Conservation (phyloP, 2,329 filamentous ascomycete genomes). For the Lachnellula suecica region DNA sequence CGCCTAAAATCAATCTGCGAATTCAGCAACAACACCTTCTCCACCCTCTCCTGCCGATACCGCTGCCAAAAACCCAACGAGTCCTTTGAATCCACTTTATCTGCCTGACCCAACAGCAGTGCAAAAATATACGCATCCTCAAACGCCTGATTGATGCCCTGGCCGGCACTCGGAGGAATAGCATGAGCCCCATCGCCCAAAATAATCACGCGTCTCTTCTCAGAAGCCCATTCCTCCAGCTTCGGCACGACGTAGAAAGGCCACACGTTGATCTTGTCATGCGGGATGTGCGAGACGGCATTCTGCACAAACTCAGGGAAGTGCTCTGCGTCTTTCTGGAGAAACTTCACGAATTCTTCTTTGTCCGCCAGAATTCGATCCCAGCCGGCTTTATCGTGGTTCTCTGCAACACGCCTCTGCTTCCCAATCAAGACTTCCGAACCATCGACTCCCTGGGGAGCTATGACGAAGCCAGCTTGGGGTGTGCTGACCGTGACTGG, state of each 20-base stretch:
- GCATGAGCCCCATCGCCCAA: slow-evolving; percentile 49
- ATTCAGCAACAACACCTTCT: slow-evolving; percentile 47
- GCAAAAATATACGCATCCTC: slow-evolving; percentile 50
- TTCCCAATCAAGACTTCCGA: slow-evolving; percentile 49
- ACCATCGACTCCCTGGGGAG: slow-evolving; percentile 47
- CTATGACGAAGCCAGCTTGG: slow-evolving; percentile 49
- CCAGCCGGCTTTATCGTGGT: slow-evolving; percentile 42
- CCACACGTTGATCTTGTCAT: slow-evolving; percentile 42
- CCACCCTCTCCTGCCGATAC: slow-evolving; percentile 46
- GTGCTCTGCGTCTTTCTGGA: slow-evolving; percentile 33
- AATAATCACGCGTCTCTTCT: slow-evolving; percentile 38
- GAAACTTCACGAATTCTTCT: slow-evolving; percentile 34
- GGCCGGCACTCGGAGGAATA: slow-evolving; percentile 46
- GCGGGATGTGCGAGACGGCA: slow-evolving; percentile 34
- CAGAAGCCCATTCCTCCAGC: slow-evolving; percentile 41
- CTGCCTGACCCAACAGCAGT: slow-evolving; percentile 35
- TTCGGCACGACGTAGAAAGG: slow-evolving; percentile 44
- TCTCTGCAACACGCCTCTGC: slow-evolving; percentile 38
- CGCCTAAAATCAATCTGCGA: slow-evolving; percentile 46
- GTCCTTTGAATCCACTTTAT: slow-evolving; percentile 24
- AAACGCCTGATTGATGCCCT: slow-evolving; percentile 47
- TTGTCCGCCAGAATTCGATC: slow-evolving; percentile 40
- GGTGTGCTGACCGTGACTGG: slow-evolving; percentile 20
- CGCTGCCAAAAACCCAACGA: slow-evolving; percentile 45
- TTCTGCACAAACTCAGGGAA: slow-evolving; percentile 40